Conservation (phyloP, 2,329 filamentous ascomycete species). For the Neofusicoccum kwambonambiense region DNA sequence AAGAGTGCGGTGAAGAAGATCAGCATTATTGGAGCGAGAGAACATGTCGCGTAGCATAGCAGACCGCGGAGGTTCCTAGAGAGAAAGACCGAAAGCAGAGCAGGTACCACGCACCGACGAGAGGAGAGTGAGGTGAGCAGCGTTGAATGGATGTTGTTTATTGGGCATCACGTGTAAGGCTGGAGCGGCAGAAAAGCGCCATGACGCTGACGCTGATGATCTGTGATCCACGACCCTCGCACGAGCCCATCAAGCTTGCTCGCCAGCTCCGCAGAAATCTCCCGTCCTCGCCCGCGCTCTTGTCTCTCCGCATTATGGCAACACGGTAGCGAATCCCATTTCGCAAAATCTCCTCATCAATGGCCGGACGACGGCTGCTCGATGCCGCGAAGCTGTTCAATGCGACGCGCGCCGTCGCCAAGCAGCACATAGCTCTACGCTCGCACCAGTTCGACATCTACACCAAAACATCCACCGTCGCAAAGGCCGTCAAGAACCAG, state of each 20-base stretch:
- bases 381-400: constrained; percentile 53
- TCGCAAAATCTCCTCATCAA: constrained; percentile 28
- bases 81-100: neutral
- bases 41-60: neutral
- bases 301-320: constrained; percentile 2
- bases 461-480: constrained; percentile 63
- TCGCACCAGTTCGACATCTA: constrained; percentile 62
- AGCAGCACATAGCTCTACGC: constrained; percentile 59
- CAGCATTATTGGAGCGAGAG: neutral
- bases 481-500: constrained; percentile 61
- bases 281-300: neutral
- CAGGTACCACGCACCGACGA: neutral
- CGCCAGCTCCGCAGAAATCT: neutral
- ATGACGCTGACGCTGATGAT: constrained; percentile 19
- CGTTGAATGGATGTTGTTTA: constrained; percentile 7
- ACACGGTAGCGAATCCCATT: constrained; percentile 22
- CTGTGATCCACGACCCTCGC: neutral
- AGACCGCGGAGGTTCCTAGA: too few species aligned
- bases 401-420: constrained; percentile 46
- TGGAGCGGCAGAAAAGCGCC: neutral
- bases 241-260: constrained; percentile 2
- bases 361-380: constrained; percentile 53
- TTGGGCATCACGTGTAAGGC: constrained; percentile 16
- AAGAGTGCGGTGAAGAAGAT: neutral
- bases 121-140: neutral